Evolutionary conservation across 257 asterid genomes (phyloP).

Genomic region (Jasminum sambac): DNA sequence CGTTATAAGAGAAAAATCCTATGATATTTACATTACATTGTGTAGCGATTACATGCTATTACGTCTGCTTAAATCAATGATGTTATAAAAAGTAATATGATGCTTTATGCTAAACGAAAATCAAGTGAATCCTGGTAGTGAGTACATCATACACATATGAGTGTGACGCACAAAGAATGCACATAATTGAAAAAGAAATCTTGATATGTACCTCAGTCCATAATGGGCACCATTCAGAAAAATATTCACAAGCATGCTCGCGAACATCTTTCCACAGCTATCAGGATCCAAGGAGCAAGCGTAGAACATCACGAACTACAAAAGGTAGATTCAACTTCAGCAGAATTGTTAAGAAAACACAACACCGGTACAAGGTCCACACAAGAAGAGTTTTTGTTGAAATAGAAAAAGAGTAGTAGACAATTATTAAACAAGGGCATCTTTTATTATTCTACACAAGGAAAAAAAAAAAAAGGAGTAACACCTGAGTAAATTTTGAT

Average conservation of each 20-base stretch:
- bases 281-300: slow-evolving; percentile 96
- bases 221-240: slow-evolving; percentile 53
- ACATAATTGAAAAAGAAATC: too few species aligned
- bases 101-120: too few species aligned
- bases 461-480: slow-evolving; percentile 14
- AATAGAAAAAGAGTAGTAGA: not conserved
- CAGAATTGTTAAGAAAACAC: too few species aligned
- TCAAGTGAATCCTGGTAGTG: too few species aligned
- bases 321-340: slow-evolving; percentile 8
- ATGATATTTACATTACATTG: too few species aligned
- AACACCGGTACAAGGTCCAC: too few species aligned
- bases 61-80: too few species aligned
- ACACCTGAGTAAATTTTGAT: slow-evolving; percentile 93
- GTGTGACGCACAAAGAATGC: too few species aligned
- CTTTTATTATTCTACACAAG: not conserved
- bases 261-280: slow-evolving; percentile 67
- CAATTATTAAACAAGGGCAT: not conserved
- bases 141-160: too few species aligned
- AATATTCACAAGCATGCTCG: slow-evolving; percentile 41
- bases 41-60: too few species aligned
- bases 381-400: slow-evolving; percentile 10
- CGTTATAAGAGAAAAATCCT: too few species aligned
- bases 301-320: slow-evolving; percentile 91
- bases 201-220: slow-evolving; percentile 60
- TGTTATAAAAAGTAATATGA: too few species aligned